These are phyloP conservation scores for Phytopythium delawarense DNA, from an alignment of 352 stramenopile genomes.

Conservation along the genomic window DNA sequence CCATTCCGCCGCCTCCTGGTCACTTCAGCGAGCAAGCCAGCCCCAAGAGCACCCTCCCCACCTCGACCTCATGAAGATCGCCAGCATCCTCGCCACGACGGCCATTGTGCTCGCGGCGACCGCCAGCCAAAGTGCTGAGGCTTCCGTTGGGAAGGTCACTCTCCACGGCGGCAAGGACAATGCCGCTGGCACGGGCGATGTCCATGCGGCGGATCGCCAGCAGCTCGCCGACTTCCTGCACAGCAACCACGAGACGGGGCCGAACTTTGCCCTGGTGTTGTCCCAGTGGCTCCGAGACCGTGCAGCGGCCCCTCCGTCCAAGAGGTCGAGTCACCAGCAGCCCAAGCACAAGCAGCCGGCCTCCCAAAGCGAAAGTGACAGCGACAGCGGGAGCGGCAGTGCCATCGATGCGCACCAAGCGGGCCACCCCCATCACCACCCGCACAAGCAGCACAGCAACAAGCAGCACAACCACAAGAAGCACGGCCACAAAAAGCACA, in stretches of 20 bases:
- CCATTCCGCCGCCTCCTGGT: constrained; percentile 1
- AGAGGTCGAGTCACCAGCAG: background rate
- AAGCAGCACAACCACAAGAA: background rate
- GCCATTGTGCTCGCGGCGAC: constrained; percentile 9
- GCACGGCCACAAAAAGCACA: background rate
- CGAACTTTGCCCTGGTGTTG: background rate
- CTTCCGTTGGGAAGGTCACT: background rate
- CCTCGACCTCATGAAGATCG: constrained; percentile 7
- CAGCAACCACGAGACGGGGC: background rate
- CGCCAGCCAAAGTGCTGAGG: background rate
- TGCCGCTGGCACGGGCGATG: too few species aligned
- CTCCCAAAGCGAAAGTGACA: background rate
- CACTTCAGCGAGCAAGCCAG: background rate
- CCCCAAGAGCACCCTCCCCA: background rate
- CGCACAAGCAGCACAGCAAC: background rate
- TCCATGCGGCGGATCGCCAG: background rate
- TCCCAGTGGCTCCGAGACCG: background rate
- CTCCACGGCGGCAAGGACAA: background rate
- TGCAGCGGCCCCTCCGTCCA: background rate
- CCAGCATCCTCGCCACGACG: constrained; percentile 3
- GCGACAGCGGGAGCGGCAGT: constrained; percentile 1
- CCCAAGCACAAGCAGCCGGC: background rate
- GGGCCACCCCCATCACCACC: background rate
- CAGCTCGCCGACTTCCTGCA: background rate
- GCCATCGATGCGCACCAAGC: background rate